Percentiles rank a stretch among this genome's conserved stretches.
These are phyloP conservation scores for Leonotis leonurus DNA, from an alignment of 257 asterid genomes.

Conservation along the genomic window DNA sequence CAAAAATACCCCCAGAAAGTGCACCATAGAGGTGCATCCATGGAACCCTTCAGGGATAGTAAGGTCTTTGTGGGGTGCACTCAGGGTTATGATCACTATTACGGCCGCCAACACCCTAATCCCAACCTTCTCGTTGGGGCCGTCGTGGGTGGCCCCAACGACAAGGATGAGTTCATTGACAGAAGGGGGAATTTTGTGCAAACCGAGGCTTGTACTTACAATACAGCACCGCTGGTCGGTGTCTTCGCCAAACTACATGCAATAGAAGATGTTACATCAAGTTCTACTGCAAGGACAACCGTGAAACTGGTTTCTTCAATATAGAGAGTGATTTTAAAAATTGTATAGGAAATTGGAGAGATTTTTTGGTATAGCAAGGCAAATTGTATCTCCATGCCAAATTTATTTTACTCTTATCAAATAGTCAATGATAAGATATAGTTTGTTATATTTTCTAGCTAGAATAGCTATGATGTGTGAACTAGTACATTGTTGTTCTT, in stretches of 20 bases:
- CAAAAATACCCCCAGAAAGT: slow-evolving; percentile 38
- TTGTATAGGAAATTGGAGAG: slow-evolving; percentile 15
- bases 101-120: slow-evolving; percentile 33
- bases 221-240: slow-evolving; percentile 72
- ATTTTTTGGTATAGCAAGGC: slow-evolving; percentile 9
- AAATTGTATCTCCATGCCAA: background rate
- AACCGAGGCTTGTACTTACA: slow-evolving; percentile 79
- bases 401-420: slow-evolving; percentile 4
- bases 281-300: background rate
- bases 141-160: slow-evolving; percentile 69
- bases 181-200: slow-evolving; percentile 53
- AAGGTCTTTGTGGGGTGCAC: slow-evolving; percentile 61
- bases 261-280: slow-evolving; percentile 2
- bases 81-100: slow-evolving; percentile 65
- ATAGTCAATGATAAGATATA: background rate
- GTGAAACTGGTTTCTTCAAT: slow-evolving; percentile 29
- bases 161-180: slow-evolving; percentile 42
- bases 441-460: background rate
- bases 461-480: background rate
- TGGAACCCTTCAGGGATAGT: slow-evolving; percentile 29
- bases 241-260: slow-evolving; percentile 46
- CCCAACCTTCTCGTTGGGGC: slow-evolving; percentile 63
- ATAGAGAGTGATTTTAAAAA: background rate
- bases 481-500: background rate
- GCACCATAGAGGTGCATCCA: slow-evolving; percentile 74